Base-by-base conservation (phyloP, 192 early-diverging fungal genomes). In the Coemansia sp. region DNA sequence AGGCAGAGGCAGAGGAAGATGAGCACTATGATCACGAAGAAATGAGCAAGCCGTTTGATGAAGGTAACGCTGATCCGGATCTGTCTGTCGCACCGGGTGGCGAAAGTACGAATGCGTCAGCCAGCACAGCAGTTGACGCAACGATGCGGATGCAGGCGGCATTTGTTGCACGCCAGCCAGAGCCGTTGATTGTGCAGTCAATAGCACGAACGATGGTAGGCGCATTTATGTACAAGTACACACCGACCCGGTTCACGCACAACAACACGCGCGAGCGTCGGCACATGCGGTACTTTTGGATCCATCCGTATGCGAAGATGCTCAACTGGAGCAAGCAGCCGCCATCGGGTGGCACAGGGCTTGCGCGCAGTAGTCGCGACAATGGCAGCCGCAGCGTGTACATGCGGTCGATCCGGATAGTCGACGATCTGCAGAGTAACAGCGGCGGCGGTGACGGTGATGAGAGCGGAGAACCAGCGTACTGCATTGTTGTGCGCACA, bases 141-240 rank as follows among this genome's bases (percentile, higher is more conserved):
- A 57, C 61, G 3, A 51, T 62, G 41, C 72, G 69, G 41, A 63
- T 68, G 68, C 70, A 66, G 39, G 67, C 58, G 18, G 64, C 61
- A 45, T 47, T 39, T 59, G 56, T 66, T 54, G 63, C 68, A 9
- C 68, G 72, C 9, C 72, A 77, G 72, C 80, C 86, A 0, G 86
- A 89, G 41, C 88, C 89, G 51, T 85, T 85, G 52, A 85, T 91
- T 39, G 89, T 93, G 13, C 84, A 88, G 40, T 62, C 85, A 10
- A 87, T 93, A 49, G 90, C 91, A 8, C 89, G 88, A 49, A 89
- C 90, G 13, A 93, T 93, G 91, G 89, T 93, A 36, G 91, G 91
- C 7, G 85, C 88, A 39, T 89, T 83, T 66, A 76, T 93, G 74
- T 86, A 78, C 81, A 93, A 93, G 75, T 91, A 87, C 62, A 91